Evolutionary conservation across 306 rosid genomes (phyloP).

Genomic region (Betula pendula): DNA sequence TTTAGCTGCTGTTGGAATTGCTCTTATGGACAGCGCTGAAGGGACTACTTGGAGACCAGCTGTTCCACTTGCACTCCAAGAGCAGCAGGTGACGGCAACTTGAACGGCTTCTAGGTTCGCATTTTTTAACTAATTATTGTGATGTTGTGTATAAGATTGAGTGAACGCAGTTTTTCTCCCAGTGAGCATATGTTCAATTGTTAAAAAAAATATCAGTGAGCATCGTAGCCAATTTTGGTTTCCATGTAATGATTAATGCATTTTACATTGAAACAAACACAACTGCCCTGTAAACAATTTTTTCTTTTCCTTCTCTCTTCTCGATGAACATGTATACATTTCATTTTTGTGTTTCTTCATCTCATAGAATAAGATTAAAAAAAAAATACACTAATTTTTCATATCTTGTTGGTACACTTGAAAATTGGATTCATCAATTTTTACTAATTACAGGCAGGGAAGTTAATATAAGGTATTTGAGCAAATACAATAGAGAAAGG

Average conservation of each 20-base stretch:
- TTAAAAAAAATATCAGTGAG: too few species aligned
- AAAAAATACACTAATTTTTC: not conserved
- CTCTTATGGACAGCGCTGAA: constrained; percentile 85
- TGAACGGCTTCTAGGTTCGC: constrained; percentile 30
- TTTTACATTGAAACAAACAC: too few species aligned
- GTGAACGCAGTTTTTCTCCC: not conserved
- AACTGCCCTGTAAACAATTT: not conserved
- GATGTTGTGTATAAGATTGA: not conserved
- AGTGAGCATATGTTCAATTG: not conserved
- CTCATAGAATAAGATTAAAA: not conserved
- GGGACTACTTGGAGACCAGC: constrained; percentile 95
- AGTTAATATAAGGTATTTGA: constrained; percentile 61
- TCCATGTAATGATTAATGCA: not conserved
- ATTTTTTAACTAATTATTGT: constrained; percentile 19
- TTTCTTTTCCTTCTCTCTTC: too few species aligned
- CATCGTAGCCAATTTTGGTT: not conserved
- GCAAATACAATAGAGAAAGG: constrained; percentile 85
- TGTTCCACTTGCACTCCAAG: constrained; percentile 78
- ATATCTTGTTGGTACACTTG: not conserved
- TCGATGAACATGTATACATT: too few species aligned
- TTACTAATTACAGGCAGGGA: constrained; percentile 62
- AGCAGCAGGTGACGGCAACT: constrained; percentile 40
- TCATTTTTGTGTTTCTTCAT: not conserved
- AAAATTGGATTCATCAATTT: not conserved
- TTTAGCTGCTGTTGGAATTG: constrained; percentile 70